Conservation (phyloP, 169 alveolate species). For the Perkinsus olseni region DNA sequence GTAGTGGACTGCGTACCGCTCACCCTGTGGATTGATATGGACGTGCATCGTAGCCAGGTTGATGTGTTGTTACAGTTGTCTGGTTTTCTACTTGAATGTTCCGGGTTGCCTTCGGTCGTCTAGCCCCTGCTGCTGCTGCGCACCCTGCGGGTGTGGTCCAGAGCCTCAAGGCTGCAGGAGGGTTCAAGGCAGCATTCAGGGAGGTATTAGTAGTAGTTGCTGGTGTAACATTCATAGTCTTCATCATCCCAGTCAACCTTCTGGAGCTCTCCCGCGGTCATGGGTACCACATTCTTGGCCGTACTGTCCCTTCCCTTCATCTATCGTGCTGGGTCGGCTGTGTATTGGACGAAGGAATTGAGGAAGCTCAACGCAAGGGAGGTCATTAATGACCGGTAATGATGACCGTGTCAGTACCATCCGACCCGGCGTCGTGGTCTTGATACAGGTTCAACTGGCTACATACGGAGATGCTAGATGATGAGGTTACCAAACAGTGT, state of each 20-base stretch:
- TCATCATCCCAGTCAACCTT: neutral
- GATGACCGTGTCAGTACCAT: neutral
- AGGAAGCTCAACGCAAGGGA: neutral
- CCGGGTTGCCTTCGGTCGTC: neutral
- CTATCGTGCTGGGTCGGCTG: neutral
- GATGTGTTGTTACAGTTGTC: too few species aligned
- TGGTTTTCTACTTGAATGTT: too few species aligned
- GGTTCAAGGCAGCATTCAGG: neutral
- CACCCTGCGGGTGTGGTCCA: neutral
- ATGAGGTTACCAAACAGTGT: neutral
- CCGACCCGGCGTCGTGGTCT: neutral
- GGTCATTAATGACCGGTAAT: neutral
- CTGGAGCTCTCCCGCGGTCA: neutral
- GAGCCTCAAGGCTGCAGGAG: neutral
- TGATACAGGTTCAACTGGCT: neutral
- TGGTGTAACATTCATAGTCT: neutral
- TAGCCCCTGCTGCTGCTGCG: neutral
- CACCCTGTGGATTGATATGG: too few species aligned
- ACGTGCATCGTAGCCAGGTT: too few species aligned
- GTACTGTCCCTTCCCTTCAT: neutral
- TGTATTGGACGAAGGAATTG: neutral
- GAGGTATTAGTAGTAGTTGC: neutral
- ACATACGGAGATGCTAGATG: neutral
- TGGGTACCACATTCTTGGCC: neutral
- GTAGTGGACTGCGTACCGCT: too few species aligned